Percentiles rank a stretch among this genome's conserved stretches.
phyloP scores from a whole-genome alignment of 2,329 filamentous ascomycete species.

The Fusarium sp. region DNA sequence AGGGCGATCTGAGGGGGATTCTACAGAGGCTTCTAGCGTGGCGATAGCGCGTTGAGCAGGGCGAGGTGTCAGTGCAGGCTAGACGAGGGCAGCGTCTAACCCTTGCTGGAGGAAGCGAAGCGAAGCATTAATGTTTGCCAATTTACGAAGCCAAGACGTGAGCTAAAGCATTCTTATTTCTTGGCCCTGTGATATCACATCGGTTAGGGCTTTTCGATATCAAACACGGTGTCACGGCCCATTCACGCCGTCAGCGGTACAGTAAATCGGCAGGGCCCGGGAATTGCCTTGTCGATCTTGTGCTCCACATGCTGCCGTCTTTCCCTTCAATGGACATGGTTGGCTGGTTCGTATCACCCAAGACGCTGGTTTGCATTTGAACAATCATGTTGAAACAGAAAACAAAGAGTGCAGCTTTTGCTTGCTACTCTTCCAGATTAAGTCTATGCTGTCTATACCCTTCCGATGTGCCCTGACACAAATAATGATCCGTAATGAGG shows the following conservation, averaged over 20 bases:
- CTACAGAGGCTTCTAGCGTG: neutral
- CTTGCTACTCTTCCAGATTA: conserved; percentile 1
- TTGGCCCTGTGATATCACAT: neutral
- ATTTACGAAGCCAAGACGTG: neutral
- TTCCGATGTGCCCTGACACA: conserved; percentile 29
- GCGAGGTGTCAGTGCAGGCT: neutral
- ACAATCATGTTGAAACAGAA: neutral
- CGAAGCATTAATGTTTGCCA: neutral
- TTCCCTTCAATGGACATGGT: neutral
- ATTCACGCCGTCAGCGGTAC: neutral
- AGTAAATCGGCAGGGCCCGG: neutral
- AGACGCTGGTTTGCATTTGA: neutral
- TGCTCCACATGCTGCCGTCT: neutral
- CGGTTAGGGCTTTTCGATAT: neutral
- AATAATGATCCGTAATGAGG: conserved; percentile 33
- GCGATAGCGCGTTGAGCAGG: neutral
- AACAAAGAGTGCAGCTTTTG: neutral
- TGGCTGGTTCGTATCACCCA: neutral
- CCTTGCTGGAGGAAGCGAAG: neutral
- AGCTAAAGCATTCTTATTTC: neutral
- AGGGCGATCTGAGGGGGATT: neutral
- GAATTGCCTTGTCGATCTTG: neutral
- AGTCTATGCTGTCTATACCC: conserved; percentile 30
- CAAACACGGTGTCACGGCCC: neutral
- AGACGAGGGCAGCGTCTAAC: neutral